phyloP scores from a whole-genome alignment of 345 rosid genomes.

The Linum usitatissimum region DNA sequence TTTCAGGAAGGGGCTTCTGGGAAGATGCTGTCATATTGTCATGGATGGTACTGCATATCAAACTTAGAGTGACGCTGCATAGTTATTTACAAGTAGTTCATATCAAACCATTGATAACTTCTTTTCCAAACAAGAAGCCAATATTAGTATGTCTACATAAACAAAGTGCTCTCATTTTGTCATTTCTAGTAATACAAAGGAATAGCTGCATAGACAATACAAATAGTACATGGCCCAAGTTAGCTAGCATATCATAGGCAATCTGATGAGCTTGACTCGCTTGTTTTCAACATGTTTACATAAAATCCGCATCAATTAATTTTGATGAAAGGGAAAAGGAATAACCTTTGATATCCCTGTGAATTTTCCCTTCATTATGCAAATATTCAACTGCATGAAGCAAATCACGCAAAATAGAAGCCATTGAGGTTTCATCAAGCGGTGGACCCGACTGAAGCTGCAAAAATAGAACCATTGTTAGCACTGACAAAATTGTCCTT shows the following conservation, averaged over 20 bases:
- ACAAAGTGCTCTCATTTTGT: too few species aligned
- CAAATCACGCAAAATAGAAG: conserved; percentile 84
- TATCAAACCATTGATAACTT: too few species aligned
- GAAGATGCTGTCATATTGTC: too few species aligned
- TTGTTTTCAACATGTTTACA: background rate
- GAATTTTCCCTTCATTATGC: conserved; percentile 90
- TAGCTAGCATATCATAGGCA: background rate
- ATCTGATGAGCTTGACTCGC: background rate
- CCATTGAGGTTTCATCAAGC: conserved; percentile 85
- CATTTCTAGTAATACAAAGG: too few species aligned
- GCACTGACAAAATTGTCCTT: conserved; percentile 5
- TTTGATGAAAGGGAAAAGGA: background rate
- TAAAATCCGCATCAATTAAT: background rate
- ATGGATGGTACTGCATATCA: too few species aligned
- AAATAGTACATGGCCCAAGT: background rate
- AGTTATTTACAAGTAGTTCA: too few species aligned
- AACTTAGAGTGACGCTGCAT: too few species aligned
- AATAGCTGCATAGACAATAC: too few species aligned
- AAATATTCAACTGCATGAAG: conserved; percentile 95
- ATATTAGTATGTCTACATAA: too few species aligned
- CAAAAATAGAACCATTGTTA: conserved; percentile 18
- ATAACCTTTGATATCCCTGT: conserved; percentile 95
- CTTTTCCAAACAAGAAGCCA: too few species aligned
- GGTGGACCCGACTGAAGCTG: conserved; percentile 96
- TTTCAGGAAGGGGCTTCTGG: too few species aligned